Conservation (phyloP, 1,284 basidiomycete genomes). For the Trametes hirsuta region DNA sequence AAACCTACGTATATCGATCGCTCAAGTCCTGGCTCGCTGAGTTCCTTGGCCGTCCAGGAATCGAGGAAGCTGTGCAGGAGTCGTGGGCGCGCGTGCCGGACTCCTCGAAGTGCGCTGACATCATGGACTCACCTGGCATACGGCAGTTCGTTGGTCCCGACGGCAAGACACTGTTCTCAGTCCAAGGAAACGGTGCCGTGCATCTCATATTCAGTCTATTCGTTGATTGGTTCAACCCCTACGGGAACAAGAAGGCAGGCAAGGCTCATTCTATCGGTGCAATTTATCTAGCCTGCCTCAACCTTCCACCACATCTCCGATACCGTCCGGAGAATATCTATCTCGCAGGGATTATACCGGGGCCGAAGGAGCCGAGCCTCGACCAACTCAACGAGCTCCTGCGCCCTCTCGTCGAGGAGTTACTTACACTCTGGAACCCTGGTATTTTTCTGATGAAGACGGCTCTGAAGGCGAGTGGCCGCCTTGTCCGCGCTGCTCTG, state of each 20-base stretch:
- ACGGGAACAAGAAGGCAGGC: neutral
- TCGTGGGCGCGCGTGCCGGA: neutral
- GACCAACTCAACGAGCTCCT: slow-evolving; percentile 5
- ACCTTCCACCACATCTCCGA: neutral
- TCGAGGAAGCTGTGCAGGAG: neutral
- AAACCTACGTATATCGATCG: neutral
- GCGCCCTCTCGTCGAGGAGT: slow-evolving; percentile 21
- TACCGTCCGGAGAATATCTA: slow-evolving; percentile 4
- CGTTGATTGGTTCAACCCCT: neutral
- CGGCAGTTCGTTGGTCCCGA: neutral
- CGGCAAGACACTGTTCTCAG: neutral
- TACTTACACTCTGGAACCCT: slow-evolving; percentile 18
- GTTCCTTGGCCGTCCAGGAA: neutral
- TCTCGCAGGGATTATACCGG: slow-evolving; percentile 6
- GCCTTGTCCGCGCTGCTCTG: slow-evolving; percentile 7
- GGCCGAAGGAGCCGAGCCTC: slow-evolving; percentile 2
- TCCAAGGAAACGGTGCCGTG: neutral
- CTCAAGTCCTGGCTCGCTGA: neutral
- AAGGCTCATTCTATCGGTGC: neutral
- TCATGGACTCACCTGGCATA: neutral
- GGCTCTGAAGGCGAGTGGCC: neutral
- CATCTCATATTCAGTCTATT: neutral
- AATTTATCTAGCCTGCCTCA: neutral
- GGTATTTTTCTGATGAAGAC: slow-evolving; percentile 14
- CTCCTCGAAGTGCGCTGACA: neutral